Evolutionary conservation across 148 eudicot genomes (phyloP), one percentile per base, ranked within the genome.

Genomic region (Rhododendron mucronatum): DNA sequence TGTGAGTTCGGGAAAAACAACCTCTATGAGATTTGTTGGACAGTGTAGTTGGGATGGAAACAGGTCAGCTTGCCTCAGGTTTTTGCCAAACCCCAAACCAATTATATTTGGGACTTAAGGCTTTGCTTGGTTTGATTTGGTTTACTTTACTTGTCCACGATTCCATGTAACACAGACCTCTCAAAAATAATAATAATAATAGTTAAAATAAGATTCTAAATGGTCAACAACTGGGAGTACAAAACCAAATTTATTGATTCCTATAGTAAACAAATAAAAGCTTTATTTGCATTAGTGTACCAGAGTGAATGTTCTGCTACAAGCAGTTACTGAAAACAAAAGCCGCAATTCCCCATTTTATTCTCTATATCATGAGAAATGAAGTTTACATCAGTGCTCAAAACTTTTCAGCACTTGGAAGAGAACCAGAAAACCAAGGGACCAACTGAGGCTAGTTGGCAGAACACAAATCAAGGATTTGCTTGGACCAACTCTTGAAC

Each of bases 381-480:
- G 67, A 50, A 44, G 79, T 80, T 47, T 86, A 67, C 87, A 80
- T 21, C 5, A 74, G 82, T 80, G 50, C 78, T 48, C 12, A 84
- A 45, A 53, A 45, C 28, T 78, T 77, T 45, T 85, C 53, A 74
- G 80, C 44, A 41, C 80, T n/a, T 21, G 82, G 5, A 16, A 14
- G n/a, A n/a, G n/a, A n/a, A n/a, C n/a, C n/a, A n/a, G 51, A 51
- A 30, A 18, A 30, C 61, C n/a, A 77, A 28, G n/a, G 13, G 35
- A 33, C 5, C 48, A 63, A 35, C 76, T 12, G 59, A 7, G 53
- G 7, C 39, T n/a, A 1, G 18, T 13, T 48, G 82, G 35, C 16
- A 15, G 37, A 80, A n/a, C 13, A 9, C 59, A 80, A 80, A 80
- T 80, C 4, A 80, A 30, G 65, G 61, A 50, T 80, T 80, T n/a